Percentiles rank a stretch among this genome's conserved stretches.
Evolutionary conservation across 1,284 basidiomycete genomes (phyloP).

Genomic region (Austroboletus rostrupii): DNA sequence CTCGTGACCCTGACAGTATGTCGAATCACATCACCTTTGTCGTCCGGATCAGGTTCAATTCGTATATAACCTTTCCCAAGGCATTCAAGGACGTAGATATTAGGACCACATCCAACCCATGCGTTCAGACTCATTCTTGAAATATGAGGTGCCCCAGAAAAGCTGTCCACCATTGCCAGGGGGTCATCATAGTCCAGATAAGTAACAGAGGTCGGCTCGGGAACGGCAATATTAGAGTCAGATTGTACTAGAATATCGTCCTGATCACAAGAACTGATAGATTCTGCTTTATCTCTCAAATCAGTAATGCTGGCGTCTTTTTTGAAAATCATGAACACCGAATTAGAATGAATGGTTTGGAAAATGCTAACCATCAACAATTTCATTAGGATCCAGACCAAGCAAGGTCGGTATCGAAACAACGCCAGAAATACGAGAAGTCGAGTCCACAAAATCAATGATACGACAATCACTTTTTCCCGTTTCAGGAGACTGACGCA

Average conservation of each 20-base stretch:
- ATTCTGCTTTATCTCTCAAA: constrained; percentile 41
- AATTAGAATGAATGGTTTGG: constrained; percentile 1
- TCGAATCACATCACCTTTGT: constrained; percentile 29
- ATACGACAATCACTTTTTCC: constrained; percentile 86
- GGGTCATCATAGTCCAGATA: constrained; percentile 84
- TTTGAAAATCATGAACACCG: constrained; percentile 3
- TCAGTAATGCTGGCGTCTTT: constrained; percentile 51
- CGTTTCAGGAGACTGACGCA: constrained; percentile 79
- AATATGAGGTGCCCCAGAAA: constrained; percentile 54
- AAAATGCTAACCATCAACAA: constrained; percentile 55
- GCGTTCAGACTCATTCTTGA: constrained; percentile 48
- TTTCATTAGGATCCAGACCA: constrained; percentile 74
- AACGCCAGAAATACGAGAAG: constrained; percentile 66
- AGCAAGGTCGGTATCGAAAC: constrained; percentile 83
- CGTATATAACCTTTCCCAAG: constrained; percentile 73
- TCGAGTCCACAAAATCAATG: constrained; percentile 88
- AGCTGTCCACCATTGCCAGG: constrained; percentile 55
- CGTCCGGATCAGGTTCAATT: constrained; percentile 48
- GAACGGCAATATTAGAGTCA: constrained; percentile 36
- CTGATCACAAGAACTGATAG: constrained; percentile 17
- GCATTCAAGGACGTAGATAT: constrained; percentile 76
- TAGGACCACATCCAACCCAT: constrained; percentile 82
- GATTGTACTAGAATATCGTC: constrained; percentile 10
- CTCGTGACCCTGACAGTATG: no score
- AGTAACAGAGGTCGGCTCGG: constrained; percentile 63